Conservation (phyloP, 495 filamentous ascomycete species). For the Evernia prunastri region DNA sequence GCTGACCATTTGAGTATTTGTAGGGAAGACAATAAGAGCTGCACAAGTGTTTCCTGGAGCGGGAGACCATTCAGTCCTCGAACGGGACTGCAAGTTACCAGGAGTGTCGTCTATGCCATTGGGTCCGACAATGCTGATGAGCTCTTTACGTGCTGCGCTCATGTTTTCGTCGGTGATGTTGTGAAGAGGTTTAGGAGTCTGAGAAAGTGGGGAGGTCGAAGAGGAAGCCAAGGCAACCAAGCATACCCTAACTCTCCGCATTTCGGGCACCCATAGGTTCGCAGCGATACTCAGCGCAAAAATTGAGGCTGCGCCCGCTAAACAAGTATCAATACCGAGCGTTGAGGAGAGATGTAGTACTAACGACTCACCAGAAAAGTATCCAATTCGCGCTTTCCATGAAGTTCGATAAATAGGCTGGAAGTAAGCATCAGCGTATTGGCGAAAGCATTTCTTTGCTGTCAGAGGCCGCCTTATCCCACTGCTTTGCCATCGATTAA, state of each 20-base stretch:
- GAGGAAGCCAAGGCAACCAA: background rate
- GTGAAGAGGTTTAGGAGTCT: background rate
- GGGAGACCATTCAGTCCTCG: conserved; percentile 20
- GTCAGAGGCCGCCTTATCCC: background rate
- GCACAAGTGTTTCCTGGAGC: conserved; percentile 4
- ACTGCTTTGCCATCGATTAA: background rate
- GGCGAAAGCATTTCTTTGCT: background rate
- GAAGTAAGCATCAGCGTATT: background rate
- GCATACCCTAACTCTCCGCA: background rate
- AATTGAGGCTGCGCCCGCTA: background rate
- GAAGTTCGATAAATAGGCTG: background rate
- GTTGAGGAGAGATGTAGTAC: background rate
- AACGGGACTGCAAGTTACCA: conserved; percentile 10
- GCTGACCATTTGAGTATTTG: conserved; percentile 50
- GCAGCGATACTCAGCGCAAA: background rate
- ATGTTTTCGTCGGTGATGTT: conserved; percentile 14
- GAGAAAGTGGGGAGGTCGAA: conserved; percentile 1
- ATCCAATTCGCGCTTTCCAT: conserved; percentile 1
- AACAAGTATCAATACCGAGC: background rate
- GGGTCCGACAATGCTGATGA: conserved; percentile 12
- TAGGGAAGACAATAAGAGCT: conserved; percentile 43
- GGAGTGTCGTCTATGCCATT: conserved; percentile 10
- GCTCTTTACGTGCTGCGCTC: conserved; percentile 13
- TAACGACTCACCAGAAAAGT: background rate
- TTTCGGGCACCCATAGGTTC: background rate